These are phyloP conservation scores for Raffaelea albimanens DNA, from an alignment of 2,329 filamentous ascomycete genomes.

Conservation along the genomic window DNA sequence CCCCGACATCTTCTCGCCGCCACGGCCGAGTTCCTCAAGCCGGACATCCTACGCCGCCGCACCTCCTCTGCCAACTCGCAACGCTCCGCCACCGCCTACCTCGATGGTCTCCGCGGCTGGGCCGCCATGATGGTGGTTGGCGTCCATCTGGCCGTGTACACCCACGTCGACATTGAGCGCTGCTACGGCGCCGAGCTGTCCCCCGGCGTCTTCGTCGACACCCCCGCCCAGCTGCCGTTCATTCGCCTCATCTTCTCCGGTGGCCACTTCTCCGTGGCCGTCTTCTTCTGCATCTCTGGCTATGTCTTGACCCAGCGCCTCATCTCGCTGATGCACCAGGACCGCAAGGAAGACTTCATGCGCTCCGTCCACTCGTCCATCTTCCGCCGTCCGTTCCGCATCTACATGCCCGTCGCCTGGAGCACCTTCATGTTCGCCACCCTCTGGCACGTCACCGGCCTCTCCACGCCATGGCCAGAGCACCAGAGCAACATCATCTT, in stretches of 20 bases:
- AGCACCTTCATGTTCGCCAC: conserved; percentile 38
- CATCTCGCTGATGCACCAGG: not conserved
- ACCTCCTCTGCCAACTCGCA: not conserved
- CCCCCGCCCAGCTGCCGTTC: conserved; percentile 40
- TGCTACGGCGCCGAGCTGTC: conserved; percentile 35
- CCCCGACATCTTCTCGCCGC: not conserved
- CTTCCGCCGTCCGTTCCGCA: conserved; percentile 41
- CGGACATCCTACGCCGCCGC: not conserved
- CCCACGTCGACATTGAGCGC: conserved; percentile 39
- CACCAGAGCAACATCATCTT: conserved; percentile 35
- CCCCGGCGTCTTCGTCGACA: conserved; percentile 27
- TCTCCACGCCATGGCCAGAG: conserved; percentile 24
- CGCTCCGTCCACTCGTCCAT: conserved; percentile 20
- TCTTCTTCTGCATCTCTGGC: conserved; percentile 37
- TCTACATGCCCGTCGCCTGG: conserved; percentile 40
- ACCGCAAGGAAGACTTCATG: conserved; percentile 13
- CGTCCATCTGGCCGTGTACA: conserved; percentile 51
- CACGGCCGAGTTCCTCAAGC: not conserved
- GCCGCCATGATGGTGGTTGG: conserved; percentile 46
- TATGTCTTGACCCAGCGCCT: conserved; percentile 1
- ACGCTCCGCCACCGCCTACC: conserved; percentile 35
- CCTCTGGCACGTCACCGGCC: conserved; percentile 31
- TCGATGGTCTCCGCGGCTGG: conserved; percentile 54
- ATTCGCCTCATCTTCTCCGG: conserved; percentile 50
- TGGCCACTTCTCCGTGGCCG: conserved; percentile 47